Evolutionary conservation across 306 rosid species (phyloP), one percentile per base, ranked within the genome.

Genomic region (Castanospermum australe): DNA sequence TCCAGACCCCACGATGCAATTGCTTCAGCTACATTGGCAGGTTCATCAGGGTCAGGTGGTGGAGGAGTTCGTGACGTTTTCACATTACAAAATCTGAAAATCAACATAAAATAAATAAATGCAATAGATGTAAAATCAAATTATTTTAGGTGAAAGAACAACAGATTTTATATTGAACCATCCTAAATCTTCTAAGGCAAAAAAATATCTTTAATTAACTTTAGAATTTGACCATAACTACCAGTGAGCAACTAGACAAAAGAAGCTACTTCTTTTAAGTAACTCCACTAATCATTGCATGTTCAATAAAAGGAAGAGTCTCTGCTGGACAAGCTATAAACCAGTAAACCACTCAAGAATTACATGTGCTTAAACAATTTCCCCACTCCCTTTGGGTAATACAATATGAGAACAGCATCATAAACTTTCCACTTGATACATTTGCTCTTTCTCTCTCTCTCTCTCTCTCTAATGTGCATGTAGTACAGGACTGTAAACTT

Each of bases 1-100:
- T 89, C 99, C 93, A 96, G 86, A 71, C 99, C 99, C 99, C 99
- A 95, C 0, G 98, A 93, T 22, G 94, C 99, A 62, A 96, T 93
- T 50, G 99, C 99, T 87, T 96, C 99, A 39, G 99, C 99, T 83
- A 96, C 99, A 77, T 96, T 96, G 75, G 83, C 70, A 14, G 99
- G 99, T 74, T 96, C 99, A 47, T 91, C 85, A 4, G 97, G 97
- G 74, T 96, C 99, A 25, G 98, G 97, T 1, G 98, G 96, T 0
- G 98, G 99, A 39, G 99, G 99, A 45, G 98, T 90, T 75, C 88
- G 91, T 2, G 99, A 96, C 14, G 99, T 96, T 87, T 96, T 96
- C 75, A 96, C 99, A 79, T 96, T 96, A 78, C 99, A 96, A 85
- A 96, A 93, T 87, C 99, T 96, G 83, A 54, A 76, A 75, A 75